Percentiles rank a stretch among this genome's conserved stretches.
phyloP scores from a whole-genome alignment of 83 land plant genomes.

The Picea mariana region DNA sequence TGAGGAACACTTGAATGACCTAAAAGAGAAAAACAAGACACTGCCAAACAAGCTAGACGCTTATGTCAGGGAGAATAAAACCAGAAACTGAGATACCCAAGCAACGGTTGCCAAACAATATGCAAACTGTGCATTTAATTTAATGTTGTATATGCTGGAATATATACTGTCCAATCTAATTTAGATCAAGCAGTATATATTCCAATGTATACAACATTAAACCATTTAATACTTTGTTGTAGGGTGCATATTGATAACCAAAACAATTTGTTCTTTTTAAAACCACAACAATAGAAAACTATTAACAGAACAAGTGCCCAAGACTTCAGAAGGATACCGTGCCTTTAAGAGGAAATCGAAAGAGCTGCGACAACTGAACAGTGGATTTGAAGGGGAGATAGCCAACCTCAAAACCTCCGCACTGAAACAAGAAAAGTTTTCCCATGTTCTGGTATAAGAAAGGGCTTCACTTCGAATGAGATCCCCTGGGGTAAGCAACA shows the following conservation, averaged over 20 bases:
- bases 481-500: neutral
- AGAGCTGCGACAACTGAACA: constrained; percentile 25
- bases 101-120: neutral
- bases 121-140: too few relatives aligned
- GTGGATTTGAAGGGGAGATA: too few relatives aligned
- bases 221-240: too few relatives aligned
- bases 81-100: neutral
- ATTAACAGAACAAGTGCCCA: constrained; percentile 49
- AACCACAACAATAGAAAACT: constrained; percentile 52
- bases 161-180: too few relatives aligned
- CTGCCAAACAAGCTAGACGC: constrained; percentile 13
- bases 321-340: constrained; percentile 40
- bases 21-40: constrained; percentile 44
- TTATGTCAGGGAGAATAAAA: neutral
- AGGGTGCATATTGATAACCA: too few relatives aligned
- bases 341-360: constrained; percentile 38
- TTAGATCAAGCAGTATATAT: too few relatives aligned
- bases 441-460: too few relatives aligned
- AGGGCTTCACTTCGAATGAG: constrained; percentile 3
- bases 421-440: too few relatives aligned
- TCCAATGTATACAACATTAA: too few relatives aligned
- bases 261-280: constrained; percentile 19
- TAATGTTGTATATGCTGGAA: too few relatives aligned
- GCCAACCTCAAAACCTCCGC: too few relatives aligned
- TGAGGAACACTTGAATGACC: constrained; percentile 51